These are phyloP conservation scores for Saccharomyces hybrid DNA, from an alignment of 1,139 yeast genomes.

Conservation along the genomic window DNA sequence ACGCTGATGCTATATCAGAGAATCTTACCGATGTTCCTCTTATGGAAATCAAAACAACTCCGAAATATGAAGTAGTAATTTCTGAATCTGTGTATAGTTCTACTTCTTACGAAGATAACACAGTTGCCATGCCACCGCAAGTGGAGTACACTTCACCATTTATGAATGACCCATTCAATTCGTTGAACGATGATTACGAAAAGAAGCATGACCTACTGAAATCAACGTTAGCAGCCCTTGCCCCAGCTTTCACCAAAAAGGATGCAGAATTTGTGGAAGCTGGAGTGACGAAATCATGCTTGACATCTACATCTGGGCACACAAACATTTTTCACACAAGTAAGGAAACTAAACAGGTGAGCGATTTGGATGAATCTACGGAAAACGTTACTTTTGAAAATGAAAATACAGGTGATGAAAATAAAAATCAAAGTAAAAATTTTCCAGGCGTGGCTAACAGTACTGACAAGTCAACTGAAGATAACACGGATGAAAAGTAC, in stretches of 20 bases:
- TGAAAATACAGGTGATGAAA: background rate
- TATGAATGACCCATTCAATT: background rate
- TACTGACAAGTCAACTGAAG: background rate
- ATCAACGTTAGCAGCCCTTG: background rate
- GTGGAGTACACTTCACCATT: conserved; percentile 1
- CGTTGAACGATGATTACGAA: background rate
- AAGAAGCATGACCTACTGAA: background rate
- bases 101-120: background rate
- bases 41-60: background rate
- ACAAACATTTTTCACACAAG: background rate
- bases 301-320: background rate
- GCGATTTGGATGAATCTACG: background rate
- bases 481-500: background rate
- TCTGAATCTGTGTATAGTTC: conserved; percentile 1
- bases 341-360: background rate
- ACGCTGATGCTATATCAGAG: background rate
- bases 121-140: background rate
- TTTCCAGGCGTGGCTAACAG: background rate
- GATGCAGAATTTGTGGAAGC: background rate
- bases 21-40: background rate
- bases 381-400: background rate
- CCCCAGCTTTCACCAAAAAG: background rate
- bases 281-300: background rate
- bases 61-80: background rate
- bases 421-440: no score